A percentile compares a stretch with the other conserved stretches of the same genome.
Evolutionary conservation across 352 stramenopile genomes (phyloP).

Genomic region (Thraustochytrium sp.): DNA sequence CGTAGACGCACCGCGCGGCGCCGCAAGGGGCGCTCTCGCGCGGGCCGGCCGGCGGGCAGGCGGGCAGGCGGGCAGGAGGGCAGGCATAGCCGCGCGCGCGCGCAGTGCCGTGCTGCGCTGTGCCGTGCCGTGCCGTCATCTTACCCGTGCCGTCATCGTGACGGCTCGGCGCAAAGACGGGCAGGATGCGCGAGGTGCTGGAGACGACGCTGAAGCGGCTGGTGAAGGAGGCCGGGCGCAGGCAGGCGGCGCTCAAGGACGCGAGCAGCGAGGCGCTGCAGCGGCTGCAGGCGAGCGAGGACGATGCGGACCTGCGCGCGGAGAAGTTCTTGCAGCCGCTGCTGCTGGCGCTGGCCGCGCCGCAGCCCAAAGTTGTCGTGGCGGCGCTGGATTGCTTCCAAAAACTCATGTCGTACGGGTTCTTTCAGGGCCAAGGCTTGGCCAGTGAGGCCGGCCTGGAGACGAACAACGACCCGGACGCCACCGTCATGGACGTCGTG

Average conservation of each 20-base stretch:
- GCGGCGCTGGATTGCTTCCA: conserved; percentile 75
- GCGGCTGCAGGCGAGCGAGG: not conserved
- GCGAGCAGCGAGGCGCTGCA: not conserved
- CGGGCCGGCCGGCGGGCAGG: too few species aligned
- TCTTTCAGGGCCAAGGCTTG: conserved; percentile 60
- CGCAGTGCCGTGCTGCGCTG: too few species aligned
- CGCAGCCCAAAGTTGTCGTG: conserved; percentile 46
- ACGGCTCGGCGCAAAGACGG: not conserved
- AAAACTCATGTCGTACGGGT: conserved; percentile 79
- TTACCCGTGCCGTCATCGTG: not conserved
- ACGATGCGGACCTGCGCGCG: not conserved
- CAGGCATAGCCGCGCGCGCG: too few species aligned
- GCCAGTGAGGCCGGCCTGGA: conserved; percentile 44
- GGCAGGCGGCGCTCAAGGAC: not conserved
- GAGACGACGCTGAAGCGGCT: not conserved
- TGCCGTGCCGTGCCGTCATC: too few species aligned
- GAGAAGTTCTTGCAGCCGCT: conserved; percentile 48
- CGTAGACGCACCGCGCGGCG: too few species aligned
- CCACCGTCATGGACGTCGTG: conserved; percentile 70
- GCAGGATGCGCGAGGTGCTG: not conserved
- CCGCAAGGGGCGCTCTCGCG: too few species aligned
- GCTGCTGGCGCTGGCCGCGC: conserved; percentile 44
- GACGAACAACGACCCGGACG: conserved; percentile 27
- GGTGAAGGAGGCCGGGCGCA: not conserved
- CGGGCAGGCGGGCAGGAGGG: too few species aligned